Conservation (phyloP, 2,329 filamentous ascomycete species). For the Xylariales sp. region DNA sequence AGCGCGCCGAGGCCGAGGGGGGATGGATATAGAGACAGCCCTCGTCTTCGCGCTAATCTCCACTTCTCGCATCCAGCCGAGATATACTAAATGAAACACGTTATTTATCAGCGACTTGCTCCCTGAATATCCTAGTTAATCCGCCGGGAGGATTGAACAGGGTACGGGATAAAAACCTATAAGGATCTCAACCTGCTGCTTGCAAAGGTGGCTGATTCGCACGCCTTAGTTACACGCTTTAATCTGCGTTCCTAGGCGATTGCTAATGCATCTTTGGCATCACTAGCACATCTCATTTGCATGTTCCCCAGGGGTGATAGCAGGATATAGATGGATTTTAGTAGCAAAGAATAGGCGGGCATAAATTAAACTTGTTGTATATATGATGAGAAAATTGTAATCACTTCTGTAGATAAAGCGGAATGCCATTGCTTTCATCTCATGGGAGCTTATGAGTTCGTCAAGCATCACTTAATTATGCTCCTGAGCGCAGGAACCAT, state of each 20-base stretch:
- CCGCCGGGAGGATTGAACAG: not conserved
- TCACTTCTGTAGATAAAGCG: conserved; percentile 11
- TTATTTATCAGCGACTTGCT: not conserved
- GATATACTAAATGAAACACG: not conserved
- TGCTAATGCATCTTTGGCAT: conserved; percentile 4
- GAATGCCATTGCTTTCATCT: not conserved
- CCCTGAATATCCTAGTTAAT: not conserved
- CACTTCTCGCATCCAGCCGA: not conserved
- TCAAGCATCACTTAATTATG: conserved; percentile 11
- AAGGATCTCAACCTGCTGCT: not conserved
- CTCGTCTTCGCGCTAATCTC: not conserved
- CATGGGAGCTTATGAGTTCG: not conserved
- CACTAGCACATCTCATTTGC: conserved; percentile 1
- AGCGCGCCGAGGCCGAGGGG: conserved; percentile 1
- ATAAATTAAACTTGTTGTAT: conserved; percentile 19
- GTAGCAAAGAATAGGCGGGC: conserved; percentile 4
- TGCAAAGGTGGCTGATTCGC: no score
- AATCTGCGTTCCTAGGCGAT: not conserved
- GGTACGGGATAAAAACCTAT: not conserved
- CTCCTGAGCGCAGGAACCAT: not conserved
- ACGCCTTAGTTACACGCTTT: not conserved
- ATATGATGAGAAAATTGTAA: conserved; percentile 17
- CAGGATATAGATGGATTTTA: conserved; percentile 13
- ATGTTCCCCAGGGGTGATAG: conserved; percentile 1
- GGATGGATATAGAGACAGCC: conserved; percentile 26